These are phyloP conservation scores for Moesziomyces sp. DNA, from an alignment of 1,284 basidiomycete genomes.

Conservation along the genomic window DNA sequence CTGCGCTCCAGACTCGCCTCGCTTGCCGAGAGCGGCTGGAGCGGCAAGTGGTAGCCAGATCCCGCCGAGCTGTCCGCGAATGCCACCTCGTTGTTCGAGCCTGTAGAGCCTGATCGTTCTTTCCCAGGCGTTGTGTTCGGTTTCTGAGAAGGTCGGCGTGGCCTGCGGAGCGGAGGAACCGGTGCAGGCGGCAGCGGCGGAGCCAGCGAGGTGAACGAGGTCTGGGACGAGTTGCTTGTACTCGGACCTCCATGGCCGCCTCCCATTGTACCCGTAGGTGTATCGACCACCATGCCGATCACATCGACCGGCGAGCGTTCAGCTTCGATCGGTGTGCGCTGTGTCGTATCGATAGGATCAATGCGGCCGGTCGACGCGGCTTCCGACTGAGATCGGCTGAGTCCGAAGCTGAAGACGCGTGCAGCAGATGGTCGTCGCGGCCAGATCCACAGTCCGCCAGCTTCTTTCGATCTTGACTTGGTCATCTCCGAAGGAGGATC, in stretches of 20 bases:
- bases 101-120: slow-evolving; percentile 8
- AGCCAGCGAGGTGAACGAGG: slow-evolving; percentile 26
- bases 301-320: slow-evolving; percentile 5
- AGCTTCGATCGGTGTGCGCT: neutral
- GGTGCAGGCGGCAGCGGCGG: slow-evolving; percentile 18
- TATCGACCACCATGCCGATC: slow-evolving; percentile 11
- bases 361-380: slow-evolving; percentile 1
- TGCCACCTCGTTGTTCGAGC: neutral
- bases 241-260: neutral
- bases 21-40: neutral
- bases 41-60: neutral
- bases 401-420: slow-evolving; percentile 11
- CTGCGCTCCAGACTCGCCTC: slow-evolving; percentile 1
- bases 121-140: neutral
- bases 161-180: slow-evolving; percentile 25
- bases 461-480: slow-evolving; percentile 5
- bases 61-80: neutral
- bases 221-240: slow-evolving; percentile 14
- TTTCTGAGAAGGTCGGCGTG: slow-evolving; percentile 7
- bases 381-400: slow-evolving; percentile 3
- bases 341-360: neutral
- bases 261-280: neutral
- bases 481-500: neutral
- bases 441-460: slow-evolving; percentile 23
- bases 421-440: slow-evolving; percentile 10